These are phyloP conservation scores for Sordariomycetes sp. DNA, from an alignment of 2,329 filamentous ascomycete species.

Conservation along the genomic window DNA sequence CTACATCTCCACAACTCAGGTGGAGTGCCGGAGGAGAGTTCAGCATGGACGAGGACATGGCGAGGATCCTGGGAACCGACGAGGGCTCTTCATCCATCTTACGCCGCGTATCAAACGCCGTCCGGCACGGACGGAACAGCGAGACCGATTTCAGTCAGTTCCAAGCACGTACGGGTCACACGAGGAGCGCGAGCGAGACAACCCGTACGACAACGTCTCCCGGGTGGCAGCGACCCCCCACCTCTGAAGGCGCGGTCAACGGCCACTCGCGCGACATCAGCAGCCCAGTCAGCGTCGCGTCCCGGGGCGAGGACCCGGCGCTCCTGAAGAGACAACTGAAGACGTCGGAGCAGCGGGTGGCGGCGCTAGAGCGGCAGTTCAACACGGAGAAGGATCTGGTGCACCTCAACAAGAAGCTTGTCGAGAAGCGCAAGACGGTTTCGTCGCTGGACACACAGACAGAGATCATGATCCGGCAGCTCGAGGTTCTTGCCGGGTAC, in stretches of 20 bases:
- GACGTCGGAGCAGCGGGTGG: constrained; percentile 70
- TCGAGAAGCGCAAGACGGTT: constrained; percentile 91
- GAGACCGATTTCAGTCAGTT: constrained; percentile 45
- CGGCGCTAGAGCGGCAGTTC: constrained; percentile 75
- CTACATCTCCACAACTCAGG: constrained; percentile 41
- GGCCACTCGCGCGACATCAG: constrained; percentile 46
- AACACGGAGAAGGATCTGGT: constrained; percentile 50
- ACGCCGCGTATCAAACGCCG: constrained; percentile 81
- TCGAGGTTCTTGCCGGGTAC: constrained; percentile 81
- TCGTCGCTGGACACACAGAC: constrained; percentile 88
- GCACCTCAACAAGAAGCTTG: constrained; percentile 73
- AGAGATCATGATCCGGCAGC: constrained; percentile 86
- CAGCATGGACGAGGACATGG: constrained; percentile 92
- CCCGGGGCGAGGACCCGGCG: constrained; percentile 43
- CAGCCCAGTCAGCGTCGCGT: constrained; percentile 54
- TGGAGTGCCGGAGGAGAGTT: constrained; percentile 78
- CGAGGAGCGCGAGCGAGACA: constrained; percentile 54
- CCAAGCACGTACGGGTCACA: constrained; percentile 29
- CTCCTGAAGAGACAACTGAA: constrained; percentile 64
- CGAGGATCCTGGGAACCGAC: constrained; percentile 69
- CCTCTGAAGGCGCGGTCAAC: constrained; percentile 37
- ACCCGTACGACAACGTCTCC: constrained; percentile 49
- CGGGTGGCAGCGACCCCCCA: constrained; percentile 58
- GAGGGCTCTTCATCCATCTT: constrained; percentile 69
- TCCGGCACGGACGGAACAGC: constrained; percentile 81